Evolutionary conservation across 1,284 basidiomycete genomes (phyloP).

Genomic region (Fomitopsis schrenkii): DNA sequence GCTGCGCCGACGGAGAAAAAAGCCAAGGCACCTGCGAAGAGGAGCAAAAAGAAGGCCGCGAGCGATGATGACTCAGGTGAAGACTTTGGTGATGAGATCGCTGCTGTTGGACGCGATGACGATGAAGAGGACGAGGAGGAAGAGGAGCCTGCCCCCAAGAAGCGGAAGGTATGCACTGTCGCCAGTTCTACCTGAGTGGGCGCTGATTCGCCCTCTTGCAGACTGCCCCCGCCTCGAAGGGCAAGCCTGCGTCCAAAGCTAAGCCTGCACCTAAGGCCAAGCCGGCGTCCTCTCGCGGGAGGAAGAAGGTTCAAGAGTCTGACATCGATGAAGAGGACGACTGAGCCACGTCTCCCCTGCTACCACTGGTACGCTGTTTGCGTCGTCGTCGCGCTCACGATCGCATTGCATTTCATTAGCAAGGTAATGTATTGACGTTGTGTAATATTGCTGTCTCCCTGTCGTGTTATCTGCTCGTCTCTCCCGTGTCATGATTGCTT

Average conservation of each 20-base stretch:
- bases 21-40: slow-evolving; percentile 30
- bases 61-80: slow-evolving; percentile 28
- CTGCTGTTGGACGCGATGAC: slow-evolving; percentile 25
- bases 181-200: background rate
- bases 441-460: background rate
- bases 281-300: slow-evolving; percentile 17
- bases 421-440: background rate
- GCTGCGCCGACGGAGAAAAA: slow-evolving; percentile 29
- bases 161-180: slow-evolving; percentile 30
- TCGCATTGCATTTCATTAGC: background rate
- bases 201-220: slow-evolving; percentile 3
- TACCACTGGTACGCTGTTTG: background rate
- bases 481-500: background rate
- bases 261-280: slow-evolving; percentile 22
- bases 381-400: background rate
- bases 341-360: background rate
- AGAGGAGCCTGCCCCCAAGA: slow-evolving; percentile 26
- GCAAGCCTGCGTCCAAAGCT: slow-evolving; percentile 15
- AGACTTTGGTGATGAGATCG: slow-evolving; percentile 32
- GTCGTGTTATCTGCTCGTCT: background rate
- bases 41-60: slow-evolving; percentile 26
- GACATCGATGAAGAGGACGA: slow-evolving; percentile 17
- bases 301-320: slow-evolving; percentile 21
- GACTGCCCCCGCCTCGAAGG: slow-evolving; percentile 26
- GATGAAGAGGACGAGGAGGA: slow-evolving; percentile 29